Evolutionary conservation across 2,329 filamentous ascomycete species (phyloP).

Genomic region (Epichloe baconii): DNA sequence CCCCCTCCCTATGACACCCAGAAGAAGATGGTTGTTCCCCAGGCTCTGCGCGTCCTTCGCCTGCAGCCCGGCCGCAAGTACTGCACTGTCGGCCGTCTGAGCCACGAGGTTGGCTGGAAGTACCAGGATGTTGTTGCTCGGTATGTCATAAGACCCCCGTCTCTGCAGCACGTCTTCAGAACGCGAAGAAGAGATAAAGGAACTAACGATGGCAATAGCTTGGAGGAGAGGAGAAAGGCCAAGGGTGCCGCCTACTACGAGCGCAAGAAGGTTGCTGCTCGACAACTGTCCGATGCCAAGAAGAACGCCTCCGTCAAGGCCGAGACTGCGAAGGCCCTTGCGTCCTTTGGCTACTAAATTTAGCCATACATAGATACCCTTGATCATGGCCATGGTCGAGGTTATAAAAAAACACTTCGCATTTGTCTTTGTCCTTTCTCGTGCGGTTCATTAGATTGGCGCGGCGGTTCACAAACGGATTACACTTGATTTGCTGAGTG

Average conservation of each 20-base stretch:
- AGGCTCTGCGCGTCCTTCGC: constrained; percentile 90
- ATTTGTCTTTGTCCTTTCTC: constrained; percentile 31
- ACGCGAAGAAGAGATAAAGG: not conserved
- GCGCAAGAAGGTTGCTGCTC: constrained; percentile 94
- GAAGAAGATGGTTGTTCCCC: constrained; percentile 99
- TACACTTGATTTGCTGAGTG: constrained; percentile 35
- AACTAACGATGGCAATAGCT: constrained; percentile 39
- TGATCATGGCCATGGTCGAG: constrained; percentile 15
- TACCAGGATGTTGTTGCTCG: constrained; percentile 98
- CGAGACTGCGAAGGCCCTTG: constrained; percentile 80
- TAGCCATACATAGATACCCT: constrained; percentile 15
- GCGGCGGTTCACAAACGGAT: constrained; percentile 36
- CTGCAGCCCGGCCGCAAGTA: constrained; percentile 99
- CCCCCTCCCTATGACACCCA: constrained; percentile 98
- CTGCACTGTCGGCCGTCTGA: constrained; percentile 96
- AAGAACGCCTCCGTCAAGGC: constrained; percentile 78
- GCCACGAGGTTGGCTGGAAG: constrained; percentile 99
- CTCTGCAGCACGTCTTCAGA: not conserved
- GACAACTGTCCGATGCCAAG: constrained; percentile 85
- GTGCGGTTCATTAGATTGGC: constrained; percentile 42
- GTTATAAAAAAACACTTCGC: constrained; percentile 17
- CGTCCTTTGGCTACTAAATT: constrained; percentile 78
- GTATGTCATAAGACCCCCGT: constrained; percentile 40
- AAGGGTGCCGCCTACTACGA: constrained; percentile 99
- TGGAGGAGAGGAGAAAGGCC: constrained; percentile 99